Evolutionary conservation across 2,329 filamentous ascomycete genomes (phyloP), one percentile per base, ranked within the genome.

Genomic region (Phialemoniopsis sp.): DNA sequence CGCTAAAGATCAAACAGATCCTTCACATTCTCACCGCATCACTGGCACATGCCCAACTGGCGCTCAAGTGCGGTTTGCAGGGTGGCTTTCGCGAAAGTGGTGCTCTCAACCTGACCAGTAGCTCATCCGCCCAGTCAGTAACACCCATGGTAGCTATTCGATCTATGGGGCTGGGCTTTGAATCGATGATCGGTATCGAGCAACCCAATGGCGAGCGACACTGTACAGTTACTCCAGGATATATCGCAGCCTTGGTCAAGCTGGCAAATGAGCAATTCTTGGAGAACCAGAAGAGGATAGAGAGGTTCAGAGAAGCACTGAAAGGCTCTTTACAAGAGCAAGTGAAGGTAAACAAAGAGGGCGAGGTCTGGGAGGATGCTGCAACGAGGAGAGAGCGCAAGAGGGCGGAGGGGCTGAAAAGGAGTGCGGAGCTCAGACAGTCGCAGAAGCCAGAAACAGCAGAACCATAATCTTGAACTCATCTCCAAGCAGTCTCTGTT

Each of bases 51-150:
- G 89, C 91, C 4, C 85, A 95, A 48, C 70, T 76, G 8, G 71
- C 94, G 14, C 74, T 95, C 13, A 73, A 81, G 10, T 87, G 86
- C 33, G 90, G 87, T 2, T 70, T 91, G 9, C 78, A 82, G 50
- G 85, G 89, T 4, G 91, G 91, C 0, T 96, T 96, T 57, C 82
- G 91, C 13, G 91, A 97, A 64, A 93, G 86, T 43, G 91, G 91
- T 14, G 84, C 91, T 36, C 73, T 94, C 42, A 87, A 84, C 53
- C 57, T 88, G 34, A 60, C 62, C 1, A 6, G 6, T 10, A 10
- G 21, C 21, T 26, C 21, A 6, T 26, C 21, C 6, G 10, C 6
- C 10, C 21, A 26, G 6, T 51, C 56, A 2, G 50, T 59, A 5
- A 74, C 58, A 14, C 89, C 89, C 3, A 86, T 95, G 59, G 87